Base-by-base conservation (phyloP, 345 rosid genomes). In the Lepidium sativum region DNA sequence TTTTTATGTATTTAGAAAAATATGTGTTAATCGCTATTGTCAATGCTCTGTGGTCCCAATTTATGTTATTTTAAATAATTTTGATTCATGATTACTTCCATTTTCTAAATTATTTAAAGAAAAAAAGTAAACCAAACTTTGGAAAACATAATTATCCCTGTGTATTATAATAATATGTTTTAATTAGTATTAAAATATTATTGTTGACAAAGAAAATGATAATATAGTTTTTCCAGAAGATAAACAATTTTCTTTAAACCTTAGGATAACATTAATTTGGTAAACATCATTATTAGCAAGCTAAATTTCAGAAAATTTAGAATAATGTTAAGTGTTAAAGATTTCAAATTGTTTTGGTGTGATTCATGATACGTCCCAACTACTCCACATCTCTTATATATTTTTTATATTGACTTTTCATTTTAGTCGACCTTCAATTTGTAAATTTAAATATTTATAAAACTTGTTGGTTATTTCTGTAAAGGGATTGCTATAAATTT, bases 21-120 rank as follows among this genome's bases (percentile, higher is more conserved):
- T 6, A 49, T 41, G 69, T 52, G 14, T 52, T 40, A 64, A 39
- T 50, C 29, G 40, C 18, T 25, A 38, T 6, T 15, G 60, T 51
- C 69, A 52, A 65, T 52, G 52, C 56, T 58, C 39, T 45, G 43
- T 68, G 65, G 72, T 58, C 72, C 49, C 34, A 20, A 9, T 25
- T 23, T 27, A 39, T 23, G 18, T 49, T 29, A 39, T 49, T 25
- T 11, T 9, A 3, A 17, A 57, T 8, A 29, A 16, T 47, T 58
- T 25, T n/a, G 41, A 39, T 58, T 68, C 42, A 59, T 59, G 52
- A 68, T 59, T 50, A 59, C 60, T 68, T 49, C 44, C 59, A 50
- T 40, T 68, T 48, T 29, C 34, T 29, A 20, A 20, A 20, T 20
- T 20, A 23, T 23, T 23, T 23, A 23, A 23, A 23, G 3, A 29